These are phyloP conservation scores for Aspergillus phoenicis DNA, from an alignment of 2,329 filamentous ascomycete genomes.

Conservation along the genomic window DNA sequence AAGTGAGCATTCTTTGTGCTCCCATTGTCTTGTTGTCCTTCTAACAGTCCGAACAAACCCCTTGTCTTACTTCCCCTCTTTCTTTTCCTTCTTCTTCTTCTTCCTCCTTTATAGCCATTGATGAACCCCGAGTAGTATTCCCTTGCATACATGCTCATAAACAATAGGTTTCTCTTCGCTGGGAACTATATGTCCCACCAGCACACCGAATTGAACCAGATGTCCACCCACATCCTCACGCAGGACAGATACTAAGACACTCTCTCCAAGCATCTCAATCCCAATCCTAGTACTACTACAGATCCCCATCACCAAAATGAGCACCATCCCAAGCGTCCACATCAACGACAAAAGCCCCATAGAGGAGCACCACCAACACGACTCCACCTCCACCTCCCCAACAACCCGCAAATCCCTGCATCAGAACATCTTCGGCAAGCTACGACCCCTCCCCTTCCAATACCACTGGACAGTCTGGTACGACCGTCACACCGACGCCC, in stretches of 20 bases:
- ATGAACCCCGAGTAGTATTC: not conserved
- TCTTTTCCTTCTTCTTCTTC: not conserved
- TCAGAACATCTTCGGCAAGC: slow-evolving; percentile 48
- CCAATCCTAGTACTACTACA: not conserved
- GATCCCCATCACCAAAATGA: slow-evolving; percentile 20
- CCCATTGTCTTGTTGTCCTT: not conserved
- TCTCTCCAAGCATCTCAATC: not conserved
- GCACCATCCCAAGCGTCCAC: slow-evolving; percentile 22
- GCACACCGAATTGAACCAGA: not conserved
- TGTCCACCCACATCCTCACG: not conserved
- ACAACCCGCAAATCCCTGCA: slow-evolving; percentile 43
- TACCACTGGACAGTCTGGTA: slow-evolving; percentile 54
- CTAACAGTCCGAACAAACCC: not conserved
- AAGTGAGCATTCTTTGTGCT: not conserved
- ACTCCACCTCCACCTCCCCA: slow-evolving; percentile 6
- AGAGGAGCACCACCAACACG: slow-evolving; percentile 17
- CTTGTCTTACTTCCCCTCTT: not conserved
- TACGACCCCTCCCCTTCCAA: slow-evolving; percentile 50
- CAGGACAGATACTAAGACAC: not conserved
- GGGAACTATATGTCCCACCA: not conserved
- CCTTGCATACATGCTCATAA: not conserved
- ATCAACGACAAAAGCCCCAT: slow-evolving; percentile 25
- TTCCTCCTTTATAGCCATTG: not conserved
- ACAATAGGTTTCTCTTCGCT: not conserved
- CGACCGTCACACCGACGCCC: slow-evolving; percentile 42